A percentile compares a stretch with the other conserved stretches of the same genome.
Evolutionary conservation across 176 grass and related monocot genomes (phyloP).

Genomic region (Hyparrhenia diplandra): DNA sequence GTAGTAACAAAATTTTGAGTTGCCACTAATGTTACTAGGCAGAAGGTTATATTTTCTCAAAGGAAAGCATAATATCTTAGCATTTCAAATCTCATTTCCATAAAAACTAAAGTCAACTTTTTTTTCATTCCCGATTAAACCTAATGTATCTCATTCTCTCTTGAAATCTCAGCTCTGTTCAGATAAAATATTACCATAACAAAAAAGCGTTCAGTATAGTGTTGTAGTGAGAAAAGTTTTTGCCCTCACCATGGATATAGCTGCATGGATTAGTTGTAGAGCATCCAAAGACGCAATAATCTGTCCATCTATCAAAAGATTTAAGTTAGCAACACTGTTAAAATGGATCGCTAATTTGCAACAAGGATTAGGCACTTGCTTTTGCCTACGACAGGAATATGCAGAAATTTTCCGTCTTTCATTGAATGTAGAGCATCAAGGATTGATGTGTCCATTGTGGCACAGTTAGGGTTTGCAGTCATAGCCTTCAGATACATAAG

Average conservation of each 20-base stretch:
- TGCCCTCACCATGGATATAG: constrained; percentile 70
- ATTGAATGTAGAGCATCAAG: constrained; percentile 81
- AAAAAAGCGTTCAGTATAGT: not conserved
- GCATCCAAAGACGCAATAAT: constrained; percentile 75
- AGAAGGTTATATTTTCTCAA: not conserved
- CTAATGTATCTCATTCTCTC: not conserved
- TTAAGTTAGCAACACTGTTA: not conserved
- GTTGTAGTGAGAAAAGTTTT: not conserved
- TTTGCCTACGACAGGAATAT: constrained; percentile 79
- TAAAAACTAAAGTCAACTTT: not conserved
- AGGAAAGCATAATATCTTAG: not conserved
- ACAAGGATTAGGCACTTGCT: constrained; percentile 38
- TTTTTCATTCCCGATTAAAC: not conserved
- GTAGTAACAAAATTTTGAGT: not conserved
- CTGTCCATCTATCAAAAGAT: constrained; percentile 49
- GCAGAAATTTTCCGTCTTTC: constrained; percentile 72
- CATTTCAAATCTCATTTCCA: not conserved
- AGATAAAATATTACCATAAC: not conserved
- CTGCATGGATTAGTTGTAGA: constrained; percentile 65
- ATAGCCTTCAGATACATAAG: constrained; percentile 51
- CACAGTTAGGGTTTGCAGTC: constrained; percentile 56
- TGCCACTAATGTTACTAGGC: not conserved
- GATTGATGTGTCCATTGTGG: constrained; percentile 63
- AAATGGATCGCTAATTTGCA: not conserved
- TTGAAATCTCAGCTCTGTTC: not conserved